Conservation (phyloP, 345 rosid genomes). For the Eutrema yunnanense region DNA sequence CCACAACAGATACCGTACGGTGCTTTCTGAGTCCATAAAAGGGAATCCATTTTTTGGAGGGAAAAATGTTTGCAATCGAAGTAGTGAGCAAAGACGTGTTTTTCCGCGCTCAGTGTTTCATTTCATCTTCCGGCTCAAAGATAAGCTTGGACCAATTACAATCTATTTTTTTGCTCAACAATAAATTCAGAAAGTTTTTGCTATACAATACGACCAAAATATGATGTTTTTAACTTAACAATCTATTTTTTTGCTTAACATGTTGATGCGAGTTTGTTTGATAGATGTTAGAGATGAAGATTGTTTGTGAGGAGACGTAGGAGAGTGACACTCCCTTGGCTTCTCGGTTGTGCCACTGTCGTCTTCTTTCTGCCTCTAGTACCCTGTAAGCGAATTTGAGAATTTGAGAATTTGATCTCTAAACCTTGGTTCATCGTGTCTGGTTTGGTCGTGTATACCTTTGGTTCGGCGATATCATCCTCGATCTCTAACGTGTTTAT, state of each 20-base stretch:
- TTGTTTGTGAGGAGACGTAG: conserved; percentile 53
- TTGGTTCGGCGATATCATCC: conserved; percentile 59
- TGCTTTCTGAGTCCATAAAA: background rate
- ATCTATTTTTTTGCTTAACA: background rate
- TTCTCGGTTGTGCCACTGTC: conserved; percentile 37
- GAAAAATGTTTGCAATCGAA: background rate
- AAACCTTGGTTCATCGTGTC: background rate
- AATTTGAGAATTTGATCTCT: background rate
- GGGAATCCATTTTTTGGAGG: too few species aligned
- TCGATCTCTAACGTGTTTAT: conserved; percentile 44
- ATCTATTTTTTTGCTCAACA: background rate
- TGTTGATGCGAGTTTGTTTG: background rate
- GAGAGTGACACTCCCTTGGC: conserved; percentile 63
- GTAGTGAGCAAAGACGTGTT: background rate
- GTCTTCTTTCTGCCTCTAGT: conserved; percentile 47
- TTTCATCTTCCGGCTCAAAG: background rate
- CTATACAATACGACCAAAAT: background rate
- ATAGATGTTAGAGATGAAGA: conserved; percentile 32
- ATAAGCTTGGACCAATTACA: background rate
- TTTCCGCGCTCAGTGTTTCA: too few species aligned
- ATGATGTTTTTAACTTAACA: background rate
- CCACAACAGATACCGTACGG: conserved; percentile 35
- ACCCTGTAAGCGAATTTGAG: conserved; percentile 40
- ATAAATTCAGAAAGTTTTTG: background rate
- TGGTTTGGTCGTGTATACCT: conserved; percentile 31